phyloP scores from a whole-genome alignment of 805 yeast genomes.

The Hagleromyces aurorensis region DNA sequence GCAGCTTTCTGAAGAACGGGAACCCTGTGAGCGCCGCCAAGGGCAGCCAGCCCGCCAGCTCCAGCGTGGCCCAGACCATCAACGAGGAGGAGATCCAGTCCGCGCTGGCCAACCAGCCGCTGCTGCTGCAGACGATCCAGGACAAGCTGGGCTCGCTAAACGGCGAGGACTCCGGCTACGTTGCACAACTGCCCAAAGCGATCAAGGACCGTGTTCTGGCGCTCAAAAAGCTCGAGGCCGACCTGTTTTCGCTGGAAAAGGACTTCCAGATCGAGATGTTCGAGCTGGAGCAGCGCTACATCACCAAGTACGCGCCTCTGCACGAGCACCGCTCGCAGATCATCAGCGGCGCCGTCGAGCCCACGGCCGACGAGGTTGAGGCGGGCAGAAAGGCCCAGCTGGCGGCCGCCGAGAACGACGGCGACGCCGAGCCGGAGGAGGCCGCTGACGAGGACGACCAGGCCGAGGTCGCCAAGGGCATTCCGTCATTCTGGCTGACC shows the following conservation, averaged over 20 bases:
- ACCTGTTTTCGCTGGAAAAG: conserved; percentile 76
- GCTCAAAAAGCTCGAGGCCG: conserved; percentile 70
- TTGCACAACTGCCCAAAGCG: conserved; percentile 60
- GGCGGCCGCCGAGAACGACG: conserved; percentile 35
- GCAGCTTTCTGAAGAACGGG: conserved; percentile 54
- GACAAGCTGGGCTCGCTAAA: conserved; percentile 78
- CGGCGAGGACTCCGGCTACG: conserved; percentile 83
- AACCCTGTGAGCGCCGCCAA: conserved; percentile 37
- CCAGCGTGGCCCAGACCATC: conserved; percentile 46
- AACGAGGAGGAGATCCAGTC: conserved; percentile 49
- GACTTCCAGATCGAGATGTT: conserved; percentile 86
- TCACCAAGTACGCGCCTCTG: conserved; percentile 64
- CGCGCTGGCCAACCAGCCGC: conserved; percentile 69
- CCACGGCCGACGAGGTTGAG: conserved; percentile 68
- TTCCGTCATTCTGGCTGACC: conserved; percentile 95
- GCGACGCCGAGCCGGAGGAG: conserved; percentile 35
- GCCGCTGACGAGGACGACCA: conserved; percentile 40
- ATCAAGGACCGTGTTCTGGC: conserved; percentile 76
- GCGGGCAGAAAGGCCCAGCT: conserved; percentile 65
- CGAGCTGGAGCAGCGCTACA: conserved; percentile 76
- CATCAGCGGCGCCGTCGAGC: conserved; percentile 66
- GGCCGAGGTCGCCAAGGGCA: conserved; percentile 48
- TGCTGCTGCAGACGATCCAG: conserved; percentile 77
- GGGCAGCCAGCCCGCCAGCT: conserved; percentile 19
- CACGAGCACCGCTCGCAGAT: conserved; percentile 66